These are phyloP conservation scores for Tetratostichococcus sp. DNA, from an alignment of 139 green algal species.

Conservation along the genomic window DNA sequence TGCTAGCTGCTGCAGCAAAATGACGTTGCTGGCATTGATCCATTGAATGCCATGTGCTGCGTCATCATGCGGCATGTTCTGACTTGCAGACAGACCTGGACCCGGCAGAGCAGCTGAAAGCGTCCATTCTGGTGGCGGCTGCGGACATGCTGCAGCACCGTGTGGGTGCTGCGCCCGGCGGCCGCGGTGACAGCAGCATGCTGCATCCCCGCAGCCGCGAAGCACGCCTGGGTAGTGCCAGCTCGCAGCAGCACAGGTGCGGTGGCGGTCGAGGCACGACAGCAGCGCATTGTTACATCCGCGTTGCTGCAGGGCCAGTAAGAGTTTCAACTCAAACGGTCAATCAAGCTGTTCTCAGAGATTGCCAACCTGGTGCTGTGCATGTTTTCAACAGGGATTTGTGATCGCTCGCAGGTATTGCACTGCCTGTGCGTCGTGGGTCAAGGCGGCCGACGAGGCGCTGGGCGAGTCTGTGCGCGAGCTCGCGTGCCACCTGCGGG, in stretches of 20 bases:
- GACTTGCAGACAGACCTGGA: neutral
- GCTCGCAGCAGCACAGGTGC: too few relatives aligned
- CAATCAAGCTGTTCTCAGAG: neutral
- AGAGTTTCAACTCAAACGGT: too few relatives aligned
- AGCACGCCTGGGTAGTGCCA: too few relatives aligned
- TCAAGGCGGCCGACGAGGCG: neutral
- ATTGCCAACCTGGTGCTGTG: neutral
- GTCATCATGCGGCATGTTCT: neutral
- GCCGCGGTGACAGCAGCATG: neutral
- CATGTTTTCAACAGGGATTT: neutral
- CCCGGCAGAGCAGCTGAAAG: neutral
- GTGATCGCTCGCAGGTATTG: neutral
- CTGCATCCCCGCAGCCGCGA: too few relatives aligned
- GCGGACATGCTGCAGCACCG: neutral
- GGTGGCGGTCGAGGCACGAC: too few relatives aligned
- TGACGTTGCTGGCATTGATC: too few relatives aligned
- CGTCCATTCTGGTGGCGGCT: neutral
- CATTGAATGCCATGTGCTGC: too few relatives aligned
- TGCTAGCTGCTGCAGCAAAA: too few relatives aligned
- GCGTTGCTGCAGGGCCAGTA: neutral
- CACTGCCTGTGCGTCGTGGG: neutral
- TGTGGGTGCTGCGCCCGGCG: too few relatives aligned
- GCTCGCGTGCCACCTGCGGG: neutral
- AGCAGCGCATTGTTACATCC: too few relatives aligned
- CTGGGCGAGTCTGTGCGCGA: neutral